These are phyloP conservation scores for Scedosporium minutisporum DNA, from an alignment of 2,329 filamentous ascomycete genomes.

Conservation along the genomic window DNA sequence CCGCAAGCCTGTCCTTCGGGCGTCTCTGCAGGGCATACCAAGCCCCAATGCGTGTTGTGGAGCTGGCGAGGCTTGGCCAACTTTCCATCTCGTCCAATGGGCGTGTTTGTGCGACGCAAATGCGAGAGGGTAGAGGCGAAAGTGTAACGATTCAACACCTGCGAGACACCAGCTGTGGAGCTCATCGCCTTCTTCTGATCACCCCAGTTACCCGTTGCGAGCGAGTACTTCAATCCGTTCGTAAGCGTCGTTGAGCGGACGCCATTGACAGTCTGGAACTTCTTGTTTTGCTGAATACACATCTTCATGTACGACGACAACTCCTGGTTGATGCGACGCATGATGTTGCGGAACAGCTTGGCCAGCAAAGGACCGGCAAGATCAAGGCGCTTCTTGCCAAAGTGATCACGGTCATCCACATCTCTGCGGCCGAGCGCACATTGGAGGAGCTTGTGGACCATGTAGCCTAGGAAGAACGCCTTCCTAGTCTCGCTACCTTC, in stretches of 20 bases:
- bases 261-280: constrained; percentile 84
- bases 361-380: constrained; percentile 88
- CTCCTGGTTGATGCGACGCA: constrained; percentile 83
- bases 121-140: constrained; percentile 95
- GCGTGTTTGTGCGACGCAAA: constrained; percentile 93
- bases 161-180: constrained; percentile 92
- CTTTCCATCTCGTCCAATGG: constrained; percentile 94
- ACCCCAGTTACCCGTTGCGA: constrained; percentile 98
- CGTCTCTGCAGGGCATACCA: constrained; percentile 94
- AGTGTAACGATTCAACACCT: constrained; percentile 95
- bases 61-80: constrained; percentile 95
- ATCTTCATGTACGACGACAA: constrained; percentile 84
- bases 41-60: constrained; percentile 97
- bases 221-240: constrained; percentile 89
- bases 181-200: constrained; percentile 97
- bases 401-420: constrained; percentile 95
- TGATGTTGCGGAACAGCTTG: constrained; percentile 89
- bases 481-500: constrained; percentile 94
- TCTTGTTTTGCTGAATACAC: constrained; percentile 78
- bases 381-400: constrained; percentile 96
- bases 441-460: constrained; percentile 93
- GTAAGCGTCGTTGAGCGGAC: constrained; percentile 87
- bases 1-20: constrained; percentile 98
- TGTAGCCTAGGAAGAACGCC: constrained; percentile 97
- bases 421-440: constrained; percentile 88